These are phyloP conservation scores for Septoria linicola DNA, from an alignment of 2,329 filamentous ascomycete genomes.

Conservation along the genomic window DNA sequence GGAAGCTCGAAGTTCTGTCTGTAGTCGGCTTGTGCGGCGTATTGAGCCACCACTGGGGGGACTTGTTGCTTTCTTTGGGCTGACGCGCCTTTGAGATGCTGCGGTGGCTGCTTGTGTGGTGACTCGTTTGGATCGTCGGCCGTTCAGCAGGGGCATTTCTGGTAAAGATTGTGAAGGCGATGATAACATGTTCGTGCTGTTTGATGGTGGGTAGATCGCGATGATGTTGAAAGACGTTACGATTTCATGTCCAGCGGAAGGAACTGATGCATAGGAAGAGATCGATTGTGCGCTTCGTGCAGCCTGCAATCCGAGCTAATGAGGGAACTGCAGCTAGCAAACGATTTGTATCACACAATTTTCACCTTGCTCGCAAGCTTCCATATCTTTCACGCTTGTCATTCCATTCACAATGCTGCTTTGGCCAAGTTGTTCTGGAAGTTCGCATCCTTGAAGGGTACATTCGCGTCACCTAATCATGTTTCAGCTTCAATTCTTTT, in stretches of 20 bases:
- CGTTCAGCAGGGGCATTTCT: background rate
- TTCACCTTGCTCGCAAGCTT: background rate
- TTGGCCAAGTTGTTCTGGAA: slow-evolving; percentile 48
- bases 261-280: background rate
- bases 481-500: slow-evolving; percentile 1
- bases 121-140: background rate
- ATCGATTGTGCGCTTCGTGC: background rate
- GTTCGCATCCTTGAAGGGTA: slow-evolving; percentile 51
- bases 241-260: background rate
- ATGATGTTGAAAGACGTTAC: too few relatives aligned
- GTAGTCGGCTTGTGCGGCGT: background rate
- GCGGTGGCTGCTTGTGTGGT: background rate
- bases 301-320: too few relatives aligned
- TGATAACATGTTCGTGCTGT: background rate
- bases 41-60: background rate
- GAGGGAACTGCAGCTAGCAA: slow-evolving; percentile 7
- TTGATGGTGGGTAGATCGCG: too few relatives aligned
- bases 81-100: background rate
- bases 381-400: background rate
- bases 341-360: background rate
- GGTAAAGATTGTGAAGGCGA: background rate
- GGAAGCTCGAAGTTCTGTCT: slow-evolving; percentile 3
- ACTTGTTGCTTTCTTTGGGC: background rate
- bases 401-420: slow-evolving; percentile 19
- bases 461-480: slow-evolving; percentile 39